Conservation (phyloP, 306 rosid genomes). For the Acmispon strigosus region DNA sequence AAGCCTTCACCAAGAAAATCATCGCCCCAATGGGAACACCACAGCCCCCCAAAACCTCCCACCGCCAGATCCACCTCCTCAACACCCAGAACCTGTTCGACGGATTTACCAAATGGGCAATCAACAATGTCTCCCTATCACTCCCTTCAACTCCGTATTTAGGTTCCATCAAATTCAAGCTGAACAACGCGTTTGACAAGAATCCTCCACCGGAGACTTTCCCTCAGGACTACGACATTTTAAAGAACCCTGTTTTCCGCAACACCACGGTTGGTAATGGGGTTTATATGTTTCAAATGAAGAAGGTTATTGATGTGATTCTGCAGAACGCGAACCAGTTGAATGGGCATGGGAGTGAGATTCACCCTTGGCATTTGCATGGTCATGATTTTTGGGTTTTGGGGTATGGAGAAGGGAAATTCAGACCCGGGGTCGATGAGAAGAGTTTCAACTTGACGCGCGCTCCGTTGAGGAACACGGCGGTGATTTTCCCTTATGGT, state of each 20-base stretch:
- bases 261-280: conserved; percentile 46
- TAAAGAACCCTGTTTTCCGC: conserved; percentile 25
- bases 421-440: too few relatives aligned
- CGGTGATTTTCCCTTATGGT: too few relatives aligned
- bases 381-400: too few relatives aligned
- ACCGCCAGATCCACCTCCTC: conserved; percentile 55
- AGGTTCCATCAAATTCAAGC: conserved; percentile 27
- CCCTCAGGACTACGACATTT: conserved; percentile 32
- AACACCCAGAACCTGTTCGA: conserved; percentile 63
- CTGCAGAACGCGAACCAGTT: conserved; percentile 65
- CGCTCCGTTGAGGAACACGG: too few relatives aligned
- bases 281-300: conserved; percentile 33
- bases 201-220: conserved; percentile 39
- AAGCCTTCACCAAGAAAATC: conserved; percentile 43
- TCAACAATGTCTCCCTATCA: conserved; percentile 58
- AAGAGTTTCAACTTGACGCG: too few relatives aligned
- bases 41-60: conserved; percentile 37
- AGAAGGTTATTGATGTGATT: conserved; percentile 48
- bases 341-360: not conserved
- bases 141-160: conserved; percentile 67
- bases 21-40: conserved; percentile 52
- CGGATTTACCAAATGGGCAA: conserved; percentile 63
- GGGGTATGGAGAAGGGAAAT: too few relatives aligned
- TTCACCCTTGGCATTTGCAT: too few relatives aligned
- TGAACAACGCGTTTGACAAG: conserved; percentile 24